phyloP scores from a whole-genome alignment of 2,329 filamentous ascomycete species.

The Alternaria ventricosa region DNA sequence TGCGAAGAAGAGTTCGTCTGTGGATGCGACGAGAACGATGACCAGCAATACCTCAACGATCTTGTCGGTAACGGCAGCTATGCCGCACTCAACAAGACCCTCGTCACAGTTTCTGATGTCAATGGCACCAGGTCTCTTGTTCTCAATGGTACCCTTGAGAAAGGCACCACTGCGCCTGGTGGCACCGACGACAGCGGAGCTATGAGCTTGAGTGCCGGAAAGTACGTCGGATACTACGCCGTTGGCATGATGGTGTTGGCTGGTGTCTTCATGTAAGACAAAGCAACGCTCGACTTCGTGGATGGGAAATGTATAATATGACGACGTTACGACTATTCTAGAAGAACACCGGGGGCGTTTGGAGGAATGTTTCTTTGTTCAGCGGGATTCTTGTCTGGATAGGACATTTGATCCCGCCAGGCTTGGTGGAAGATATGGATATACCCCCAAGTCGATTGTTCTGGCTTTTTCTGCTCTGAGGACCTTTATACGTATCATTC shows the following conservation, averaged over 20 bases:
- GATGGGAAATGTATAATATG: neutral
- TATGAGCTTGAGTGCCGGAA: slow-evolving; percentile 27
- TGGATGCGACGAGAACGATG: slow-evolving; percentile 72
- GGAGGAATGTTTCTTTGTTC: neutral
- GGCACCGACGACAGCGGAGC: slow-evolving; percentile 40
- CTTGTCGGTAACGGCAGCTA: slow-evolving; percentile 66
- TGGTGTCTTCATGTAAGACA: slow-evolving; percentile 18
- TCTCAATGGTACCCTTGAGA: slow-evolving; percentile 77
- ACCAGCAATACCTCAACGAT: slow-evolving; percentile 64
- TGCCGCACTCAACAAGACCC: slow-evolving; percentile 62
- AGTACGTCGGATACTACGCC: slow-evolving; percentile 49
- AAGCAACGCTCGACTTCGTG: neutral
- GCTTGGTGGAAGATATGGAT: neutral
- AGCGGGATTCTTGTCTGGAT: neutral
- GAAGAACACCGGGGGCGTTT: neutral
- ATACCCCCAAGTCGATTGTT: neutral
- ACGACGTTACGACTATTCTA: slow-evolving; percentile 5
- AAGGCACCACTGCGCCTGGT: slow-evolving; percentile 56
- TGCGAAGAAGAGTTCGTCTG: slow-evolving; percentile 66
- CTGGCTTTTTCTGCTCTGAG: neutral
- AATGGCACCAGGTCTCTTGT: slow-evolving; percentile 70
- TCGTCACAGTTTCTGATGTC: slow-evolving; percentile 68
- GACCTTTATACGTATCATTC: neutral
- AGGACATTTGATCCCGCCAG: neutral
- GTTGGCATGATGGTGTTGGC: slow-evolving; percentile 49